These are phyloP conservation scores for Pseudogymnoascus sp. DNA, from an alignment of 2,329 filamentous ascomycete species.

Conservation along the genomic window DNA sequence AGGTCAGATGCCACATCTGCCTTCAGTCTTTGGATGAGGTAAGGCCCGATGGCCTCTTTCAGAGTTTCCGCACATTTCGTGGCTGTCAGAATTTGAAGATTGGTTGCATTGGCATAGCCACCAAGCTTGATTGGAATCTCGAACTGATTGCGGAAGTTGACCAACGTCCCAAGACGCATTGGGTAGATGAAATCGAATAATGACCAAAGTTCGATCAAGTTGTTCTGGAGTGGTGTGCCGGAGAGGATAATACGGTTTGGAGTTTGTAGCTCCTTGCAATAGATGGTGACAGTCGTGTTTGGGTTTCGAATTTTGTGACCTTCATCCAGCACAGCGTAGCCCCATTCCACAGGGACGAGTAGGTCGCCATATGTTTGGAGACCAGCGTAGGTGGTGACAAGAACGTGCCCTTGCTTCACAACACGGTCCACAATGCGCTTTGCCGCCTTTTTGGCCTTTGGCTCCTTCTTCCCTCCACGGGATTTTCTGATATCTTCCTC, in stretches of 20 bases:
- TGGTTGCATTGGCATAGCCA: constrained; percentile 90
- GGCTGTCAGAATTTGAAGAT: constrained; percentile 87
- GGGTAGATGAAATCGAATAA: constrained; percentile 97
- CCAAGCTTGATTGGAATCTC: constrained; percentile 90
- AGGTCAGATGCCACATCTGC: constrained; percentile 88
- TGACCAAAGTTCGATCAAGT: constrained; percentile 89
- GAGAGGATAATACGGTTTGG: constrained; percentile 88
- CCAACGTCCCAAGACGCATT: constrained; percentile 85
- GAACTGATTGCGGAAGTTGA: constrained; percentile 84
- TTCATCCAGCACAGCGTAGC: constrained; percentile 89
- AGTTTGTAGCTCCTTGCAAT: constrained; percentile 88
- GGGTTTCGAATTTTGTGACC: constrained; percentile 98
- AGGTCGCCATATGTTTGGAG: constrained; percentile 86
- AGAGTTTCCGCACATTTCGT: constrained; percentile 89
- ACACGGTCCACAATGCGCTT: constrained; percentile 76
- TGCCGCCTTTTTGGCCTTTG: constrained; percentile 59
- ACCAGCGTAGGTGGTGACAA: constrained; percentile 93
- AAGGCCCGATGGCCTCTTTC: constrained; percentile 89
- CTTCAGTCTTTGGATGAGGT: constrained; percentile 86
- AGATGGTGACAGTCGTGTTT: constrained; percentile 87
- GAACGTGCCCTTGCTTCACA: constrained; percentile 74
- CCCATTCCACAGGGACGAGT: constrained; percentile 78
- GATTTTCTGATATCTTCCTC: constrained; percentile 40
- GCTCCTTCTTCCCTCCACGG: constrained; percentile 30
- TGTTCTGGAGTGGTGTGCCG: constrained; percentile 96